Base-by-base conservation (phyloP, 2,329 filamentous ascomycete genomes). In the Thelonectria blattea region DNA sequence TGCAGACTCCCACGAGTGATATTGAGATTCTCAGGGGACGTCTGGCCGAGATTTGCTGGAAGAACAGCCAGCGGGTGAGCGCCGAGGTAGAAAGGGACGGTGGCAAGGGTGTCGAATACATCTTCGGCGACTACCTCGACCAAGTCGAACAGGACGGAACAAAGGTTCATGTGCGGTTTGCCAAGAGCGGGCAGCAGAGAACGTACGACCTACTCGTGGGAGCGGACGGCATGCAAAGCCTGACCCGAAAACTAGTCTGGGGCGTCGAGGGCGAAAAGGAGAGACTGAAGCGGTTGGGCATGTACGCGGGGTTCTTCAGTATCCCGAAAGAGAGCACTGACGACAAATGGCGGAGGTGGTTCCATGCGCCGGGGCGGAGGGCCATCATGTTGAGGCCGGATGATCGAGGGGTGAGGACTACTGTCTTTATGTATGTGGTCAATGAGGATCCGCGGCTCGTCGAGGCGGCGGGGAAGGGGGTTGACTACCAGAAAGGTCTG, bases 1-100 rank as follows among this genome's bases (percentile, higher is more conserved):
- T 79, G 0, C 81, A 84, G 66, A 73, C 72, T 9, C 71, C 85
- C 24, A 84, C 81, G 0, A 81, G 79, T 60, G 85, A 88, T 57
- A 86, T 79, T 60, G 86, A 88, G 73, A 83, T 88, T 50, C 83
- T 88, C 78, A 76, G 85, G 9, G 84, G 82, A 0, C 82, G 86
- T 53, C 67, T 88, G 5, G 20, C 45, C 14, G 45, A 47, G 11
- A 47, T 47, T 24, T 47, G 45, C 22, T 47, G 45, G 45, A 47
- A 32, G 45, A 47, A 47, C 22, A 47, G 22, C 7, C 45, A 47
- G 45, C 45, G 45, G n/a, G 22, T 47, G 15, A 47, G n/a, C 79
- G 80, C 4, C 56, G 5, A 58, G 65, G 10, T 63, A 57, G 62
- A 65, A 61, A 17, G 61, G 54, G 6, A 56, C 53, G n/a, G 60